These are phyloP conservation scores for Vigna mungo DNA, from an alignment of 306 rosid species.

Conservation along the genomic window DNA sequence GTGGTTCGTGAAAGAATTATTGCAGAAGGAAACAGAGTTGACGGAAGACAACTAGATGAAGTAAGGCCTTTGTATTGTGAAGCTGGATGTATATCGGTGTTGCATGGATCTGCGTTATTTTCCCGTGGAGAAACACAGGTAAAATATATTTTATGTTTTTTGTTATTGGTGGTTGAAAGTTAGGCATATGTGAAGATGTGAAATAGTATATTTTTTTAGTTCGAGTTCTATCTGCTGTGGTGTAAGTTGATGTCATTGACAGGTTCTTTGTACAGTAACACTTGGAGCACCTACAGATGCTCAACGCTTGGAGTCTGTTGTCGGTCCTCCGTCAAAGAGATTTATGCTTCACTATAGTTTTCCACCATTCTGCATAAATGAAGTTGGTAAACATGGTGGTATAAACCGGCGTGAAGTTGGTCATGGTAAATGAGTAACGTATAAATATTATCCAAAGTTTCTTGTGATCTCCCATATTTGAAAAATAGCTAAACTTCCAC, in stretches of 20 bases:
- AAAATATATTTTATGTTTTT: slow-evolving; percentile 24
- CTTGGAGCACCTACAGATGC: slow-evolving; percentile 97
- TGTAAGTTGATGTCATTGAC: slow-evolving; percentile 41
- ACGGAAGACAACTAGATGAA: slow-evolving; percentile 93
- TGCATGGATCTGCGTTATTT: slow-evolving; percentile 94
- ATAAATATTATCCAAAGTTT: slow-evolving; percentile 13
- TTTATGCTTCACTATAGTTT: slow-evolving; percentile 99
- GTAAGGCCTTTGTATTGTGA: slow-evolving; percentile 95
- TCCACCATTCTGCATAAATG: slow-evolving; percentile 93
- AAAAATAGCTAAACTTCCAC: neutral
- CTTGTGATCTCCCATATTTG: neutral
- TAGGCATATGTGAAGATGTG: neutral
- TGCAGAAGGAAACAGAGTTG: slow-evolving; percentile 81
- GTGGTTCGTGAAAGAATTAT: slow-evolving; percentile 89
- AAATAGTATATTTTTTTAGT: neutral
- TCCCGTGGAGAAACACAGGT: slow-evolving; percentile 98
- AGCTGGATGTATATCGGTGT: slow-evolving; percentile 67
- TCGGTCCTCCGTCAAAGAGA: slow-evolving; percentile 88
- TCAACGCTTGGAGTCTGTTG: slow-evolving; percentile 85
- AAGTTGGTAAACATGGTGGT: slow-evolving; percentile 92
- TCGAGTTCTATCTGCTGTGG: slow-evolving; percentile 31
- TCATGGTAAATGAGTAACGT: slow-evolving; percentile 72
- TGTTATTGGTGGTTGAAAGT: slow-evolving; percentile 36
- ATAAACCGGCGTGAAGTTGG: slow-evolving; percentile 99
- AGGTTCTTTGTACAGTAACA: slow-evolving; percentile 97